These are phyloP conservation scores for Capronia epimyces DNA, from an alignment of 2,329 filamentous ascomycete species.

Conservation along the genomic window DNA sequence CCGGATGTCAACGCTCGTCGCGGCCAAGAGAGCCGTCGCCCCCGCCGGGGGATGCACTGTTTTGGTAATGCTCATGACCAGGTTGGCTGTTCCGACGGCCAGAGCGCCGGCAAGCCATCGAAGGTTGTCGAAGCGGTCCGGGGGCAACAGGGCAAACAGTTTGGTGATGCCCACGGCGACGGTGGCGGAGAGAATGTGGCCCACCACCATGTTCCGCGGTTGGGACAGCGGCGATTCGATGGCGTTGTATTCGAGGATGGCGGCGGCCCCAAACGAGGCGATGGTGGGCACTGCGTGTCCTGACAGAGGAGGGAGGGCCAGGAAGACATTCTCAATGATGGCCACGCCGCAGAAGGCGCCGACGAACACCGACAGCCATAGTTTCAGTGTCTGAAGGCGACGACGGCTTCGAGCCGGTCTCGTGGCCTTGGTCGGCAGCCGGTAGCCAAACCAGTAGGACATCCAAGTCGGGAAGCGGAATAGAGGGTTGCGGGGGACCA, in stretches of 20 bases:
- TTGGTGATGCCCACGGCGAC: slow-evolving; percentile 60
- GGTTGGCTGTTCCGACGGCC: slow-evolving; percentile 58
- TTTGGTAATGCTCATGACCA: slow-evolving; percentile 63
- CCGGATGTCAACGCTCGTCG: slow-evolving; percentile 52
- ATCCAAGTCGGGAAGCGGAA: slow-evolving; percentile 59
- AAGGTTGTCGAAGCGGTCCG: slow-evolving; percentile 43
- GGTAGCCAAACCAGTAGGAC: slow-evolving; percentile 63
- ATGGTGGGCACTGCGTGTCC: slow-evolving; percentile 54
- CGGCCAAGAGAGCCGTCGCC: slow-evolving; percentile 65
- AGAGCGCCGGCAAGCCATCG: slow-evolving; percentile 62
- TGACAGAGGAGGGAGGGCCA: slow-evolving; percentile 51
- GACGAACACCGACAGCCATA: slow-evolving; percentile 59
- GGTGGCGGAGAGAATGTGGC: slow-evolving; percentile 59
- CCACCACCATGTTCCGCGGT: slow-evolving; percentile 62
- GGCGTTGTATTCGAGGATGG: slow-evolving; percentile 68
- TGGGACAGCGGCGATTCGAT: slow-evolving; percentile 68
- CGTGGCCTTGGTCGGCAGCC: slow-evolving; percentile 36
- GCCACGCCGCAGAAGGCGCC: slow-evolving; percentile 59
- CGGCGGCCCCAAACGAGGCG: slow-evolving; percentile 67
- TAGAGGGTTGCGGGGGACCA: slow-evolving; percentile 60
- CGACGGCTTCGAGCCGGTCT: background rate
- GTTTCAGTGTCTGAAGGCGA: slow-evolving; percentile 52
- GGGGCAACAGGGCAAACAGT: slow-evolving; percentile 53
- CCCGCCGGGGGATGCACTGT: slow-evolving; percentile 70
- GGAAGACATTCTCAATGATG: slow-evolving; percentile 54